These are phyloP conservation scores for Cryptococcus jaspeensis DNA, from an alignment of 1,284 basidiomycete species.

Conservation along the genomic window DNA sequence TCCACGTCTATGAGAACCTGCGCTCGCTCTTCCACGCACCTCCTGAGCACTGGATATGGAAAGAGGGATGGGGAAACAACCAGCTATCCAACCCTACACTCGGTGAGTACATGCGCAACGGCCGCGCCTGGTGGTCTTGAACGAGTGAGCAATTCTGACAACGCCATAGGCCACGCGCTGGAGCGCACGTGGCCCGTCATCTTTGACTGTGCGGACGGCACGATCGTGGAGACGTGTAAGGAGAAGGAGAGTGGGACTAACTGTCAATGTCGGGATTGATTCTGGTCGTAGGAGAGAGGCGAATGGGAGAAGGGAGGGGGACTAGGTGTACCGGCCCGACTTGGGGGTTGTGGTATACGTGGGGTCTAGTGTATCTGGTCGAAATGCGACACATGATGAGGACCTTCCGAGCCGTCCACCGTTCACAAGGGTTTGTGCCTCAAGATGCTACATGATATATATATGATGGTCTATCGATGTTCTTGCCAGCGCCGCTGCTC, in stretches of 20 bases:
- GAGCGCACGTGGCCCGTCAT: constrained; percentile 44
- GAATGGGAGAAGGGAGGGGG: too few species aligned
- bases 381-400: too few species aligned
- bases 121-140: not conserved
- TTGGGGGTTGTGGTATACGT: too few species aligned
- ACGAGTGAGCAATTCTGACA: not conserved
- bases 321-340: too few species aligned
- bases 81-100: constrained; percentile 32
- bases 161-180: constrained; percentile 33
- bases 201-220: constrained; percentile 34
- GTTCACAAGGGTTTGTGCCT: too few species aligned
- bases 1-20: constrained; percentile 29
- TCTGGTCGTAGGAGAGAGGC: too few species aligned
- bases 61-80: constrained; percentile 40
- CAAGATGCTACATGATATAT: too few species aligned
- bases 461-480: too few species aligned
- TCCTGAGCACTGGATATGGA: constrained; percentile 41
- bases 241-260: constrained; percentile 14
- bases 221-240: constrained; percentile 18
- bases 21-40: constrained; percentile 32
- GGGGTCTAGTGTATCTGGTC: too few species aligned
- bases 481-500: too few species aligned
- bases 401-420: too few species aligned
- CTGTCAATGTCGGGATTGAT: constrained; percentile 24
- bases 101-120: constrained; percentile 21